Conservation (phyloP, 2,329 filamentous ascomycete species). For the Fusarium setosum region DNA sequence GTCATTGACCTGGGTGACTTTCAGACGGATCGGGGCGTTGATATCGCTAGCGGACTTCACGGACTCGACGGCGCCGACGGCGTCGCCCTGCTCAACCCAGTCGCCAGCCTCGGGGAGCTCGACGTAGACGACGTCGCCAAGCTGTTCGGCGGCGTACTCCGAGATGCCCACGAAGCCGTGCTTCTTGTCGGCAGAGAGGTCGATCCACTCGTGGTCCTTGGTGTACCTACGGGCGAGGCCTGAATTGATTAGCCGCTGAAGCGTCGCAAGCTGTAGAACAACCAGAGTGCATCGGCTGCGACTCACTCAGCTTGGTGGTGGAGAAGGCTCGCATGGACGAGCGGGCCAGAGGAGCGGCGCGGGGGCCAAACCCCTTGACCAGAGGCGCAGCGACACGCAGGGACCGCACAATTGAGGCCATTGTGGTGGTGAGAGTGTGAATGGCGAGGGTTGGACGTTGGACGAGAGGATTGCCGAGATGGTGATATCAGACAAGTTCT, state of each 20-base stretch:
- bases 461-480: conserved; percentile 10
- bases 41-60: conserved; percentile 99
- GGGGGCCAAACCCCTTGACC: conserved; percentile 52
- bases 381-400: conserved; percentile 62
- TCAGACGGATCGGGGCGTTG: conserved; percentile 86
- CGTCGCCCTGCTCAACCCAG: conserved; percentile 79
- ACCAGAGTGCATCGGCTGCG: neutral
- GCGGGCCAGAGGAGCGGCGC: conserved; percentile 53
- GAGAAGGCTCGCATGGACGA: conserved; percentile 56
- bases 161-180: conserved; percentile 88
- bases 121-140: conserved; percentile 97
- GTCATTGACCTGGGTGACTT: conserved; percentile 78
- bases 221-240: conserved; percentile 86
- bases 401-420: conserved; percentile 72
- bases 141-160: conserved; percentile 87
- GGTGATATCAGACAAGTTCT: conserved; percentile 31
- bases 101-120: conserved; percentile 82
- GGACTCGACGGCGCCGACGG: conserved; percentile 94
- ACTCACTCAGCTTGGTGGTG: conserved; percentile 52
- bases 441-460: neutral
- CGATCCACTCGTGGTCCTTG: conserved; percentile 98
- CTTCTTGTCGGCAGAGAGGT: conserved; percentile 84
- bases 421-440: conserved; percentile 48
- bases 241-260: conserved; percentile 45
- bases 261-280: neutral